phyloP scores from a whole-genome alignment of 345 rosid species.

The Brassica cretica region DNA sequence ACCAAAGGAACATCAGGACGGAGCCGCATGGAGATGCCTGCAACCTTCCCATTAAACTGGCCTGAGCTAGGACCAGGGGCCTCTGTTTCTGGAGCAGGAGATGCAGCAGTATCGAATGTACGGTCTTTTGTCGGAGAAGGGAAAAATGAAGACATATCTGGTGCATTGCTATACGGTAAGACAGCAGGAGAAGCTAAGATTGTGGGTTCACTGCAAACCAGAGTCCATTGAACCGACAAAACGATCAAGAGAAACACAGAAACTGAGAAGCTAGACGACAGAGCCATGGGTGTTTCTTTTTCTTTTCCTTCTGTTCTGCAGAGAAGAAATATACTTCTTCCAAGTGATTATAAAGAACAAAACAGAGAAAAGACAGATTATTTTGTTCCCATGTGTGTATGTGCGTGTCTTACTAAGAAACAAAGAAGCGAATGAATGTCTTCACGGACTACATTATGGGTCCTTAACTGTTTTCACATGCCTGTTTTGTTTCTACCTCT shows the following conservation, averaged over 20 bases:
- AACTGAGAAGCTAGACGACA: conserved; percentile 32
- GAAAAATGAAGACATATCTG: conserved; percentile 67
- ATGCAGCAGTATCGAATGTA: conserved; percentile 36
- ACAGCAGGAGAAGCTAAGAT: conserved; percentile 62
- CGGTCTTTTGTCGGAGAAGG: conserved; percentile 50
- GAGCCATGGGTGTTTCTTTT: conserved; percentile 45
- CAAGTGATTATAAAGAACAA: conserved; percentile 28
- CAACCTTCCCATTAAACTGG: conserved; percentile 52
- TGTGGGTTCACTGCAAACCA: conserved; percentile 39
- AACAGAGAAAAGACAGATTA: conserved; percentile 33
- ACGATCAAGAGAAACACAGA: conserved; percentile 33
- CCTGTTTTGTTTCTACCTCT: conserved; percentile 27
- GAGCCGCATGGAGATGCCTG: conserved; percentile 37
- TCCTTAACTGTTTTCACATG: conserved; percentile 35
- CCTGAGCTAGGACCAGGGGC: conserved; percentile 55
- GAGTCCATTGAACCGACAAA: conserved; percentile 30
- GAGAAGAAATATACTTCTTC: conserved; percentile 18
- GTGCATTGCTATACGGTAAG: conserved; percentile 51
- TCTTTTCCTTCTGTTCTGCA: conserved; percentile 26
- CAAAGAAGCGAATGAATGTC: conserved; percentile 31
- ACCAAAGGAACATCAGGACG: conserved; percentile 27
- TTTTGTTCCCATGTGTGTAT: conserved; percentile 36
- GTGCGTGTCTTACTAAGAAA: conserved; percentile 39
- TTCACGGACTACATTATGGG: conserved; percentile 42
- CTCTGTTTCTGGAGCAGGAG: conserved; percentile 47